Conservation (phyloP, 2,329 filamentous ascomycete genomes). For the Fusarium sp. region DNA sequence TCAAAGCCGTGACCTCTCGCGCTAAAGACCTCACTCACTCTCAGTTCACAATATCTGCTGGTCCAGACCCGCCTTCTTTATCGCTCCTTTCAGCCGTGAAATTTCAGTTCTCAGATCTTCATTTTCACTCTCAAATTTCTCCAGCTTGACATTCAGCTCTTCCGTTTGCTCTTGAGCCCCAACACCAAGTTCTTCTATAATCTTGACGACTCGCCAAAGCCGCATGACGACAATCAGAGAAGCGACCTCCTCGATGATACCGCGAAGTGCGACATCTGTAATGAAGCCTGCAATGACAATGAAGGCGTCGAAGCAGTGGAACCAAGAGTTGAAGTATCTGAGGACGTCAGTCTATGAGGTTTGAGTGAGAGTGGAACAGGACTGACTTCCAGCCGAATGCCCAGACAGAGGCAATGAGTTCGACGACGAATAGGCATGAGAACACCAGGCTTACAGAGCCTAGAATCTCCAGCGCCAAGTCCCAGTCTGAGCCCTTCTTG, state of each 20-base stretch:
- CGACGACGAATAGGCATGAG: constrained; percentile 5
- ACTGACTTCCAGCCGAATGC: constrained; percentile 13
- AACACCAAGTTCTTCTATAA: constrained; percentile 10
- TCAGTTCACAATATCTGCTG: neutral
- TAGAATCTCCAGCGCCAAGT: neutral
- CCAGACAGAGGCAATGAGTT: constrained; percentile 5
- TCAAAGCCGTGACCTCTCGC: rapidly evolving
- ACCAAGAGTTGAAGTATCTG: constrained; percentile 20
- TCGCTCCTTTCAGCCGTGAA: neutral
- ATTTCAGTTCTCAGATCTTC: neutral
- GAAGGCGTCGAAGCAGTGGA: constrained; percentile 9
- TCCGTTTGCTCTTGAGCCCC: constrained; percentile 8
- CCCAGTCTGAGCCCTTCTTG: neutral
- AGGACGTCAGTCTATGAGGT: rapidly evolving
- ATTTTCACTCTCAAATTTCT: neutral
- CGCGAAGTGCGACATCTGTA: neutral
- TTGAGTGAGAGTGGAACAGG: rapidly evolving
- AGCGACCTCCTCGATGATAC: constrained; percentile 10
- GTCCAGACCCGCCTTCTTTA: neutral
- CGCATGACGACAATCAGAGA: constrained; percentile 19
- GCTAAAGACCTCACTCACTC: rapidly evolving
- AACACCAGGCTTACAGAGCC: neutral
- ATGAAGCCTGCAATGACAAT: constrained; percentile 15
- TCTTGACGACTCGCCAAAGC: constrained; percentile 15
- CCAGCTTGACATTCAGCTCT: neutral